Evolutionary conservation across 768 basidiomycete species (phyloP).

Genomic region (Rhodotorula babjevae): DNA sequence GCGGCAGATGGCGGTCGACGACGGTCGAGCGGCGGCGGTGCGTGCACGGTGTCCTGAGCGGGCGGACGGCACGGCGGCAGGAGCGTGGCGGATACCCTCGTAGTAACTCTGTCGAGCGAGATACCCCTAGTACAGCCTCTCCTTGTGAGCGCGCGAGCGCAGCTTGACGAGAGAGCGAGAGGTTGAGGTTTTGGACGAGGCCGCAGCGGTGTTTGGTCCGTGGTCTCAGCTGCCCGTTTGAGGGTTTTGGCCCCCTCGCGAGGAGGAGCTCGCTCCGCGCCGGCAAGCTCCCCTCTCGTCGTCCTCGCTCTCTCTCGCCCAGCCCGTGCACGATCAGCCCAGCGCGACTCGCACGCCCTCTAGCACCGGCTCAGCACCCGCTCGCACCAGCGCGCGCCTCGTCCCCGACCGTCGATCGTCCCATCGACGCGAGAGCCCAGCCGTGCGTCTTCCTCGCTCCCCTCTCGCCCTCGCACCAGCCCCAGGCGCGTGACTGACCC

Average conservation of each 20-base stretch:
- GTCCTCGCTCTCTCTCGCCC: too few relatives aligned
- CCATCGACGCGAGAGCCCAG: background rate
- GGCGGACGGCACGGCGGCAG: background rate
- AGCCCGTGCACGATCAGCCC: background rate
- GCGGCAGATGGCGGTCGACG: background rate
- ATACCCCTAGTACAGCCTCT: background rate
- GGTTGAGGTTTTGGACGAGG: too few relatives aligned
- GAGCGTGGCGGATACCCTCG: background rate
- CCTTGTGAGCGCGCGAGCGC: too few relatives aligned
- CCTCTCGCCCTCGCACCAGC: too few relatives aligned
- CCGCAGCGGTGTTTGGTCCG: too few relatives aligned
- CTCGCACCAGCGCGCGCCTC: background rate
- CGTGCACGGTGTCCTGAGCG: conserved; percentile 7
- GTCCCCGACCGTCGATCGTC: background rate
- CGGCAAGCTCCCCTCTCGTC: background rate
- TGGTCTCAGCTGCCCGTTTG: too few relatives aligned
- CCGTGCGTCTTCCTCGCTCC: background rate
- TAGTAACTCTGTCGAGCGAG: too few relatives aligned
- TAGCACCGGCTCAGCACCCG: background rate
- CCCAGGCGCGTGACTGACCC: background rate
- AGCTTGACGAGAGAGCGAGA: too few relatives aligned
- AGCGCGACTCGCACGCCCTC: background rate
- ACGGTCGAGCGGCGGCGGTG: background rate
- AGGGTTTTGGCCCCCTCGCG: too few relatives aligned
- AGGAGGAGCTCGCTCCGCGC: too few relatives aligned